Evolutionary conservation across 768 basidiomycete genomes (phyloP).

Genomic region (Termitomyces sp.): DNA sequence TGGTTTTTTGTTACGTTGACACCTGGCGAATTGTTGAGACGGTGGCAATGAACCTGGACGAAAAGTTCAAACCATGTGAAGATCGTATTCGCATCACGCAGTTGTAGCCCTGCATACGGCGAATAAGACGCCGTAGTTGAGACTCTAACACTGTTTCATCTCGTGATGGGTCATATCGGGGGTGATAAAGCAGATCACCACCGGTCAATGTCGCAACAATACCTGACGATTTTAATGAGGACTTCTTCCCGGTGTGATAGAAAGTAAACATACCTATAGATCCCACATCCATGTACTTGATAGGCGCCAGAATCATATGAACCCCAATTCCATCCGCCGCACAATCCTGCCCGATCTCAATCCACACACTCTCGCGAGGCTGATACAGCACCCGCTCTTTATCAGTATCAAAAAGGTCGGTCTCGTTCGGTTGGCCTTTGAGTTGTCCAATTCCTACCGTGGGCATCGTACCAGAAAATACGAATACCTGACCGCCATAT

Average conservation of each 20-base stretch:
- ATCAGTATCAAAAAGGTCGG: constrained; percentile 70
- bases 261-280: constrained; percentile 57
- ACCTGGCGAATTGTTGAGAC: constrained; percentile 30
- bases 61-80: constrained; percentile 59
- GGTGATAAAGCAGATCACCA: constrained; percentile 89
- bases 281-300: constrained; percentile 77
- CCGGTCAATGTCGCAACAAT: constrained; percentile 70
- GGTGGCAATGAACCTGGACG: neutral
- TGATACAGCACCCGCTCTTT: constrained; percentile 80
- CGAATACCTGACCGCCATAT: constrained; percentile 70
- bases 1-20: constrained; percentile 54
- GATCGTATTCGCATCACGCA: constrained; percentile 78
- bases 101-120: constrained; percentile 72
- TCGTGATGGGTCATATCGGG: constrained; percentile 70
- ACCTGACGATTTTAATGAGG: constrained; percentile 32
- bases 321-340: constrained; percentile 88
- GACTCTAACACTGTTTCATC: constrained; percentile 64
- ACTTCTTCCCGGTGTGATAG: neutral
- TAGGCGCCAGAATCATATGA: constrained; percentile 81
- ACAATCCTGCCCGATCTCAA: constrained; percentile 79
- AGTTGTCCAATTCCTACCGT: constrained; percentile 71
- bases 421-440: constrained; percentile 49
- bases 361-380: constrained; percentile 78
- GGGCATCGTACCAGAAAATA: constrained; percentile 68
- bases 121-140: constrained; percentile 67